phyloP scores from a whole-genome alignment of 2,329 filamentous ascomycete species.

The Xylaria sp. region DNA sequence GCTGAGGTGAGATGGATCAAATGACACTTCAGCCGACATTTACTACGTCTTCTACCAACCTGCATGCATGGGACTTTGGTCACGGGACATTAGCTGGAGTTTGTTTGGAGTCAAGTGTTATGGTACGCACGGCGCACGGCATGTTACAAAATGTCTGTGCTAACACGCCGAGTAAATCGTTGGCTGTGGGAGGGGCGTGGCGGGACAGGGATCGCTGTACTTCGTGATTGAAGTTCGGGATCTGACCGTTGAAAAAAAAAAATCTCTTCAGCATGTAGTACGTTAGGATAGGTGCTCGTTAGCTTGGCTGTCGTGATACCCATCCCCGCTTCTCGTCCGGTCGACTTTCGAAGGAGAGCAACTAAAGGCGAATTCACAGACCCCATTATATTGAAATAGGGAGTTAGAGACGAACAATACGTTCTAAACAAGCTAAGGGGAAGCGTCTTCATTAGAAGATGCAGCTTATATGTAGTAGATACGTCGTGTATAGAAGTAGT shows the following conservation, averaged over 20 bases:
- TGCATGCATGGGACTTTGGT: constrained; percentile 27
- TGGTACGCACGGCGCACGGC: neutral
- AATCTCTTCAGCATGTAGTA: neutral
- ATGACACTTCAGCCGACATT: neutral
- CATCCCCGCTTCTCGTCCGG: neutral
- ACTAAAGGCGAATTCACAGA: neutral
- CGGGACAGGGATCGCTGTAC: constrained; percentile 2
- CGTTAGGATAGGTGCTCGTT: neutral
- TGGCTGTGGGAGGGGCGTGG: constrained; percentile 9
- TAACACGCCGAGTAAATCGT: constrained; percentile 1
- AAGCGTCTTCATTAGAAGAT: neutral
- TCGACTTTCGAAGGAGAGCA: neutral
- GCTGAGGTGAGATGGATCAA: constrained; percentile 29
- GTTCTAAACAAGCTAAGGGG: neutral
- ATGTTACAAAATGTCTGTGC: neutral
- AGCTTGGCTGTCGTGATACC: neutral
- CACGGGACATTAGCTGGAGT: constrained; percentile 24
- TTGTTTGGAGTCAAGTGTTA: neutral
- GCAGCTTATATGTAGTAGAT: neutral
- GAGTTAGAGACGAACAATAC: neutral
- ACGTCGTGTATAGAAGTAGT: neutral
- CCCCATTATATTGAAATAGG: neutral
- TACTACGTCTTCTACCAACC: neutral
- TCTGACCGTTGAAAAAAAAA: neutral
- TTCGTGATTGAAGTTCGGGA: neutral